Evolutionary conservation across 2,329 filamentous ascomycete species (phyloP), one percentile per base, ranked within the genome.

Genomic region (Pezicula radicicola): DNA sequence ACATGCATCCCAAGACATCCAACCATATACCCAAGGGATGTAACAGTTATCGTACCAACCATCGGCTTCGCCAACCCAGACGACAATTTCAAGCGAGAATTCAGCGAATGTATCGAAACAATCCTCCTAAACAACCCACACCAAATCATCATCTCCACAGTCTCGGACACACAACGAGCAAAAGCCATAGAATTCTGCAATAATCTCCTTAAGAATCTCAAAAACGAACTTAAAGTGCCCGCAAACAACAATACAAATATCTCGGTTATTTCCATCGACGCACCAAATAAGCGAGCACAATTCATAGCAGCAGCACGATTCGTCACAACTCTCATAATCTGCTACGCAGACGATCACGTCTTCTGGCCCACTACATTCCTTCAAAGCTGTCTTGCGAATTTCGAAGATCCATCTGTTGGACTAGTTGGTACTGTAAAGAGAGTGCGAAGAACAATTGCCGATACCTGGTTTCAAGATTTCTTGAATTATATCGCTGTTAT

Each of bases 401-500:
- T 61, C 16, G 57, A 62, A 50, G 60, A 62, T 39, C 52, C 51
- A 12, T 30, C 28, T 30, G 75, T 85, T 2, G 81, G 80, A 1
- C 69, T 77, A 7, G 81, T 83, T 0, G 81, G 76, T 1, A 82
- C 80, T 6, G 76, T 75, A 60, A 84, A 85, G 65, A 71, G 72
- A 0, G 79, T 81, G 6, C 66, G 69, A 6, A 73, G 78, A 2
- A 68, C 69, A 2, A 53, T 51, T 43, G 37, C 58, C 52, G 36
- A 30, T 6, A 54, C 15, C 12, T 16, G 45, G 10, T 46, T 30
- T 1, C 47, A 54, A 21, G 55, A 49, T 9, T 50, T 62, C 12
- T 40, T 55, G 15, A 84, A 85, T 65, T 75, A 83, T 61, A 69
- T 85, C 16, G 81, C 78, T 0, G 76, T 76, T 28, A 63, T 75